phyloP scores from a whole-genome alignment of 768 basidiomycete genomes.

The Paxillus involutus region DNA sequence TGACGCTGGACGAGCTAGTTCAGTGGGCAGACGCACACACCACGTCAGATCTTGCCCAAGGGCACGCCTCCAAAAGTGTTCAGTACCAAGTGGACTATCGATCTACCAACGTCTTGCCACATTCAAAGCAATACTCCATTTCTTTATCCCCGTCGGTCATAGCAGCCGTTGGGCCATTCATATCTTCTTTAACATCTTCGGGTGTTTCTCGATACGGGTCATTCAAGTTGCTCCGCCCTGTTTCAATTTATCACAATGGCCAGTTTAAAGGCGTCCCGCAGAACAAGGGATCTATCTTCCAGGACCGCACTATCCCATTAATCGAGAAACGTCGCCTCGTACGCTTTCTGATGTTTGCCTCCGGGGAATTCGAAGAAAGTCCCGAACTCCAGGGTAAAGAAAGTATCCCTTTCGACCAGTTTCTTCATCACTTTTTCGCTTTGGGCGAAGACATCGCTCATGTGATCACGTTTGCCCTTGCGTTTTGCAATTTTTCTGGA shows the following conservation, averaged over 20 bases:
- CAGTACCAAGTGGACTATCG: conserved; percentile 37
- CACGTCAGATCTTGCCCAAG: conserved; percentile 10
- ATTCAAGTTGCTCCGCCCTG: conserved; percentile 77
- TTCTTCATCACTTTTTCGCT: conserved; percentile 63
- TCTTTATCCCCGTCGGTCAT: conserved; percentile 85
- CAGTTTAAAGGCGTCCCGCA: conserved; percentile 70
- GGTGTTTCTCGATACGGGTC: conserved; percentile 91
- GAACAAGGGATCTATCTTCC: conserved; percentile 93
- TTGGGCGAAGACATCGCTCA: conserved; percentile 55
- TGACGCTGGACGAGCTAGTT: conserved; percentile 79
- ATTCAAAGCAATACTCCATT: conserved; percentile 77
- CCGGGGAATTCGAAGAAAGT: conserved; percentile 67
- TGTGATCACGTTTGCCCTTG: conserved; percentile 76
- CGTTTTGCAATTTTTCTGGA: conserved; percentile 57
- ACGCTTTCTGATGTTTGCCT: conserved; percentile 86
- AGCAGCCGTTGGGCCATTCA: conserved; percentile 74
- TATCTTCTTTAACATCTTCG: conserved; percentile 75
- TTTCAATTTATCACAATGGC: conserved; percentile 56
- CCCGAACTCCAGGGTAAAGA: conserved; percentile 59
- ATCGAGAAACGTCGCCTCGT: conserved; percentile 89
- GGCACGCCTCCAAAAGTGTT: conserved; percentile 1
- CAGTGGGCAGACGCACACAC: conserved; percentile 57
- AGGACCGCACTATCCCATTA: conserved; percentile 70
- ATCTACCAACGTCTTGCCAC: conserved; percentile 43
- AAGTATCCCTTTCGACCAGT: conserved; percentile 56